These are phyloP conservation scores for Auricularia sp. DNA, from an alignment of 768 basidiomycete genomes.

Conservation along the genomic window DNA sequence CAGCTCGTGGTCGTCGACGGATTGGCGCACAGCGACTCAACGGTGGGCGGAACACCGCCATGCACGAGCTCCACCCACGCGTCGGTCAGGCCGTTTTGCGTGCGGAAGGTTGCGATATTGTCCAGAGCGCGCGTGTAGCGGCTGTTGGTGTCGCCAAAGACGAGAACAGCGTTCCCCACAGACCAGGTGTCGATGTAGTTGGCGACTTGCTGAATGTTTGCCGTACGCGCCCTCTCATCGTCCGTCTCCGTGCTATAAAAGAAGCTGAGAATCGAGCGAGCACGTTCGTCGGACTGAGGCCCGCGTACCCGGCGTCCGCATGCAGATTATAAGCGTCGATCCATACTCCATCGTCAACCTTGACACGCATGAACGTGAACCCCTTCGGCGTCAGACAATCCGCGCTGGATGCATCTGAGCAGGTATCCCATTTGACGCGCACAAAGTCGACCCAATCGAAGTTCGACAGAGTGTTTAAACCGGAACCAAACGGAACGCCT, in stretches of 20 bases:
- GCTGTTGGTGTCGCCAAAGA: slow-evolving; percentile 31
- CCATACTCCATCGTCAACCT: slow-evolving; percentile 23
- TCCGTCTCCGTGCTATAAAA: slow-evolving; percentile 13
- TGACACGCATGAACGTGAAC: slow-evolving; percentile 27
- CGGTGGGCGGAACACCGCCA: slow-evolving; percentile 18
- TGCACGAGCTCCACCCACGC: slow-evolving; percentile 23
- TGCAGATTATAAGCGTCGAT: slow-evolving; percentile 31
- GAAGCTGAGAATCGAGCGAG: too few relatives aligned
- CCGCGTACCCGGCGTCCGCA: slow-evolving; percentile 23
- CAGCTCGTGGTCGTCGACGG: slow-evolving; percentile 21
- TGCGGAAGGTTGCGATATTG: slow-evolving; percentile 15
- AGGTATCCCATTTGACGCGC: slow-evolving; percentile 22
- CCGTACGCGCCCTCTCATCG: slow-evolving; percentile 22
- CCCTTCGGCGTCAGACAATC: slow-evolving; percentile 32
- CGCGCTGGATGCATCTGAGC: slow-evolving; percentile 13
- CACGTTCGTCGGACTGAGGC: too few relatives aligned
- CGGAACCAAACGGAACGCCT: slow-evolving; percentile 23
- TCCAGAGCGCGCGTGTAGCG: slow-evolving; percentile 25
- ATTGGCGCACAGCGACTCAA: slow-evolving; percentile 17
- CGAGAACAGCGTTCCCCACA: slow-evolving; percentile 24
- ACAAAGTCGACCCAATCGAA: slow-evolving; percentile 25
- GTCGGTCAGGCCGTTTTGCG: slow-evolving; percentile 18
- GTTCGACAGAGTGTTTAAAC: slow-evolving; percentile 28
- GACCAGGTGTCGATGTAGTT: slow-evolving; percentile 21
- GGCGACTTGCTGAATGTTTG: slow-evolving; percentile 25